A percentile compares a stretch with the other conserved stretches of the same genome.
Conservation (phyloP, 2,329 filamentous ascomycete species). For the Zymoseptoria brevis region DNA sequence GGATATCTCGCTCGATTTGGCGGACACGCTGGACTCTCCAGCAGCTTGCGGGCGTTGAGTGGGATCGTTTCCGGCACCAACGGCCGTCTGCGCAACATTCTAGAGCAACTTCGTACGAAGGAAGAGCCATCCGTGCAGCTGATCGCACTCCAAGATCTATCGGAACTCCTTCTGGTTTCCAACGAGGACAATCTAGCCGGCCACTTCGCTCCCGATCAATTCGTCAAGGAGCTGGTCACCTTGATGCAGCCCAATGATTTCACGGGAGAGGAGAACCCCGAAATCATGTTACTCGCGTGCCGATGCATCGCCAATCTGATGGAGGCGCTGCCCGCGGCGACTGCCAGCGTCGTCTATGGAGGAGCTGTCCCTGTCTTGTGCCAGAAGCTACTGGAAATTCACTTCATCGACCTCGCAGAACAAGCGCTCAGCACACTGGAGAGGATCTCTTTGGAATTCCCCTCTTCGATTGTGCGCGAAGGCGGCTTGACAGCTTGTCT, state of each 20-base stretch:
- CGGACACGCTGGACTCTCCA: conserved; percentile 59
- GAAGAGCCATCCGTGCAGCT: conserved; percentile 81
- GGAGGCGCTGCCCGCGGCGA: conserved; percentile 89
- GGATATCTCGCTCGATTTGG: conserved; percentile 60
- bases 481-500: conserved; percentile 92
- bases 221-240: conserved; percentile 85
- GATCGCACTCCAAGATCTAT: conserved; percentile 86
- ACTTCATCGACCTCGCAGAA: conserved; percentile 94
- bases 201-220: conserved; percentile 88
- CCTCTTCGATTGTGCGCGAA: conserved; percentile 87
- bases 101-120: conserved; percentile 62
- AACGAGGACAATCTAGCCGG: conserved; percentile 95
- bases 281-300: conserved; percentile 95
- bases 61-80: conserved; percentile 88
- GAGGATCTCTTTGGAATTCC: conserved; percentile 96
- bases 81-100: conserved; percentile 59
- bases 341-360: conserved; percentile 94
- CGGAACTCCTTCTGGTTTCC: conserved; percentile 85
- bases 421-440: conserved; percentile 93
- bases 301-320: conserved; percentile 94
- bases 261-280: conserved; percentile 74
- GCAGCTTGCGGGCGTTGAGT: conserved; percentile 74
- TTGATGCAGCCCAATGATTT: conserved; percentile 89
- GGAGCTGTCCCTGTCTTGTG: conserved; percentile 90
- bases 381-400: conserved; percentile 89